Evolutionary conservation across 1,284 basidiomycete species (phyloP), one percentile per base, ranked within the genome.

Genomic region (Papiliotrema fonsecae): DNA sequence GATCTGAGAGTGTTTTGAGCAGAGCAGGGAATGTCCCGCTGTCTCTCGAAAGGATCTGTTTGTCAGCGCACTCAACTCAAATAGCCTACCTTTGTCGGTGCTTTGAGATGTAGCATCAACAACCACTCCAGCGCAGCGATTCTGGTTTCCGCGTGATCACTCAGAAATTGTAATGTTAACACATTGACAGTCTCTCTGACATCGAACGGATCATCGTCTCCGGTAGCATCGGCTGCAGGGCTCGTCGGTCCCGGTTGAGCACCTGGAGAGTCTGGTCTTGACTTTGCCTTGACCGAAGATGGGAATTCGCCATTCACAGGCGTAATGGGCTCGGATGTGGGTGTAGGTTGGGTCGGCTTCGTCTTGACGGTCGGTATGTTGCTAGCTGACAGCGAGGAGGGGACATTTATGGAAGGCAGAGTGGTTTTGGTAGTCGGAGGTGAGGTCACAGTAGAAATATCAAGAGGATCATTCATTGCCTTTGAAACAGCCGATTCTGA

Each of bases 101-200:
- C 89, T 68, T 97, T 97, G 67, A 92, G 87, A 74, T 99, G 96
- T 46, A 99, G 76, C 96, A 99, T 99, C 44, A 97, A 84, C 27
- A 99, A 77, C 96, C 96, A 99, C 74, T 96, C 92, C 57, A 99
- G 76, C 3, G 94, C 92, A 22, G 91, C 89, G 6, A 98, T 88
- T 36, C 94, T 78, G 1, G 96, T 97, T 67, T 97, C 91, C 64
- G 96, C 94, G 66, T 91, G 90, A 71, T 97, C 92, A 71, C 90
- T 93, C 69, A 97, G 70, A 65, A 99, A 92, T 64, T 97, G 92
- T 45, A 96, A 77, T 1, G 91, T 97, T 55, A 99, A 75, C 41
- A 88, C 87, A 64, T 88, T 89, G 46, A 98, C 92, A 0, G 92
- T 97, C 19, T 83, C 81, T 57, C 88, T 85, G 64, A 96, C 96